phyloP scores from a whole-genome alignment of 495 filamentous ascomycete species.

The Penicillium fimorum region DNA sequence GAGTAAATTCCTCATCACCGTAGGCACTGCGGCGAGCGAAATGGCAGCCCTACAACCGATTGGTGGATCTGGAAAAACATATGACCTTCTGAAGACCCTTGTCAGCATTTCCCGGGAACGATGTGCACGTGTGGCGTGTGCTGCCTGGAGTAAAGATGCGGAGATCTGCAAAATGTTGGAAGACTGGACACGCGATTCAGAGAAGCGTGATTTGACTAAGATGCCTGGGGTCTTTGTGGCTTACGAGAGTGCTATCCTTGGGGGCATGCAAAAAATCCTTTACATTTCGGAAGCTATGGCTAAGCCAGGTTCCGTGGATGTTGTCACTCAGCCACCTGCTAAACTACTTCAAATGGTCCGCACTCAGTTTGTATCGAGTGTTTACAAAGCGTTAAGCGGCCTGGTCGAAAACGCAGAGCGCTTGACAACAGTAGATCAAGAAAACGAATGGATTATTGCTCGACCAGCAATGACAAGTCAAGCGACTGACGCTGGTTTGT shows the following conservation, averaged over 20 bases:
- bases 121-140: conserved; percentile 72
- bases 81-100: conserved; percentile 67
- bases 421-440: conserved; percentile 56
- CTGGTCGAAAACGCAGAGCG: conserved; percentile 95
- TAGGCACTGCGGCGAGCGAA: conserved; percentile 82
- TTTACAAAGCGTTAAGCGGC: conserved; percentile 89
- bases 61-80: conserved; percentile 51
- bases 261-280: conserved; percentile 87
- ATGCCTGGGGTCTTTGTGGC: conserved; percentile 81
- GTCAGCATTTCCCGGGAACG: conserved; percentile 80
- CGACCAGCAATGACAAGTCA: conserved; percentile 29
- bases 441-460: conserved; percentile 51
- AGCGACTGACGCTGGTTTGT: conserved; percentile 30
- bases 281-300: conserved; percentile 82
- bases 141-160: conserved; percentile 84
- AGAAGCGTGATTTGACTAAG: conserved; percentile 78
- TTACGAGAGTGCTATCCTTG: conserved; percentile 74
- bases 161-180: conserved; percentile 87
- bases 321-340: conserved; percentile 75
- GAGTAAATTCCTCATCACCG: conserved; percentile 69
- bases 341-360: conserved; percentile 86
- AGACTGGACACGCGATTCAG: conserved; percentile 80
- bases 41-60: conserved; percentile 73
- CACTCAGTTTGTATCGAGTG: conserved; percentile 80
- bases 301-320: conserved; percentile 64